phyloP scores from a whole-genome alignment of 1,139 yeast species.

The Pichia norvegensis region DNA sequence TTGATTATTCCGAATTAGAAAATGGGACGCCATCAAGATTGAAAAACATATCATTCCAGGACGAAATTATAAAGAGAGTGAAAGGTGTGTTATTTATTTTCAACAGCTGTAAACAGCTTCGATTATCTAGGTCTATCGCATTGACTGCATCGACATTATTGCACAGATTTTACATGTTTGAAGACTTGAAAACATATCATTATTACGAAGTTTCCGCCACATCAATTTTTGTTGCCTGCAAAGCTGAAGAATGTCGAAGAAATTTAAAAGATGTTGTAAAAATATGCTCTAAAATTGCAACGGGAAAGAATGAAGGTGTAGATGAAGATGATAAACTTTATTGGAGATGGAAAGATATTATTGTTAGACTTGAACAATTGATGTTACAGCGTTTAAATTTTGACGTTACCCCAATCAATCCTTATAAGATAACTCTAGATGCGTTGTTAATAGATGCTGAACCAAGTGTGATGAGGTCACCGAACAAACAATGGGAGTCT shows the following conservation, averaged over 20 bases:
- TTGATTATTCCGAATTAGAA: conserved; percentile 23
- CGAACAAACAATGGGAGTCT: conserved; percentile 16
- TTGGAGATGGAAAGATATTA: conserved; percentile 43
- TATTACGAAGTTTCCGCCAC: conserved; percentile 41
- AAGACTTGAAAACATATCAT: conserved; percentile 34
- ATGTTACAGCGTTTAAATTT: conserved; percentile 43
- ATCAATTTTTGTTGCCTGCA: conserved; percentile 42
- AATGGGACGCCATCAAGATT: conserved; percentile 30
- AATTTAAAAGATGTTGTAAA: conserved; percentile 39
- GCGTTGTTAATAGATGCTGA: conserved; percentile 16
- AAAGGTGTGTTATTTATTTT: conserved; percentile 42
- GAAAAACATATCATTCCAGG: conserved; percentile 31
- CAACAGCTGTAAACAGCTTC: conserved; percentile 35
- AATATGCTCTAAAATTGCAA: conserved; percentile 38
- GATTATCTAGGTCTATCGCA: conserved; percentile 40
- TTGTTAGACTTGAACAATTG: conserved; percentile 38
- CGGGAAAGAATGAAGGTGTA: conserved; percentile 32
- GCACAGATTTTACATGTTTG: conserved; percentile 45
- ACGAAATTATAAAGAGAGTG: conserved; percentile 36
- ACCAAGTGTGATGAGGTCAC: background rate
- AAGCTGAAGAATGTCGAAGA: conserved; percentile 44
- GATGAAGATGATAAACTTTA: conserved; percentile 42
- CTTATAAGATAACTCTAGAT: conserved; percentile 29
- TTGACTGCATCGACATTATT: conserved; percentile 41
- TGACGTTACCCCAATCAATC: conserved; percentile 38